Evolutionary conservation across 768 basidiomycete genomes (phyloP), one percentile per base, ranked within the genome.

Genomic region (Pulveroboletus sp.): DNA sequence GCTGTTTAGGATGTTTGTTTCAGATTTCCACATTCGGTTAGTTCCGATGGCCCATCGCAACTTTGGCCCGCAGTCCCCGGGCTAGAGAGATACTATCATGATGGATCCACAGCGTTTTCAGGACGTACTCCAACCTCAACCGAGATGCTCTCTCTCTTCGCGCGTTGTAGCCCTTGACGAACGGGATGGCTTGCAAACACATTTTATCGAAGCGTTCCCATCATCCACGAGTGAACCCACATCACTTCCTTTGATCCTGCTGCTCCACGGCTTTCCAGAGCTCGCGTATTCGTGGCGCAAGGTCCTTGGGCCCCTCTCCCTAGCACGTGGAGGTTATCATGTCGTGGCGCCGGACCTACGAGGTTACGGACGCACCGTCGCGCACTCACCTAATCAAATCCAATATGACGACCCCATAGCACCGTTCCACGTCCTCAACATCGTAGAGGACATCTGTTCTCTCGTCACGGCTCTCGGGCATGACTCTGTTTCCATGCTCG

Each of bases 251-350:
- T 70, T 85, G 13, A 56, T 84, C 39, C 45, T 85, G 25, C 76
- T 86, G 20, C 61, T 85, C 2, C 82, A 85, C 52, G 84, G 83
- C 35, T 85, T 85, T 60, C 82, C 83, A 10, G 83, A 85, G 57
- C 70, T 85, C 6, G 76, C 82, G 3, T 82, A 79, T 58, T 84
- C 81, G 8, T 85, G 81, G 81, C 72, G 84, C 13, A 80, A 81
- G 50, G 50, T 84, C 31, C 71, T 85, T 27, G 56, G 65, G 1
- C 80, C 80, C 0, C 70, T 85, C 21, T 61, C 77, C 0, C 54
- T 65, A 5, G 68, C 70, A 2, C 57, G 34, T 41, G 27, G 39
- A 19, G 82, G 83, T 2, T 84, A 77, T 63, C 73, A 77, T 45
- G 82, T 84, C 58, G 76, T 85, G 38, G 83, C 82, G 0, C 81